Evolutionary conservation across 1,139 yeast genomes (phyloP).

Genomic region (Hansenula anomala): DNA sequence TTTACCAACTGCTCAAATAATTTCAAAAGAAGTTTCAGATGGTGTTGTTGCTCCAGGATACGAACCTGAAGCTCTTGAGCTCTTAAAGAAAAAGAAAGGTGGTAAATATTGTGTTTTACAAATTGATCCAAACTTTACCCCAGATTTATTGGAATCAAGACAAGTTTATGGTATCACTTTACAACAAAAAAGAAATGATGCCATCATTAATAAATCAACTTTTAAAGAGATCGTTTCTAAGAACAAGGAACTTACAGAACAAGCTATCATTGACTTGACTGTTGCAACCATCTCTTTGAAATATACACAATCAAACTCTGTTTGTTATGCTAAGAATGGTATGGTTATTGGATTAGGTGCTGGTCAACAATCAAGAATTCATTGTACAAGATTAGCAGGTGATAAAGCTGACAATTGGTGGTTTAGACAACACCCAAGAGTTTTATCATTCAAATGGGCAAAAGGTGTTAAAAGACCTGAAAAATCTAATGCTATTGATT

Average conservation of each 20-base stretch:
- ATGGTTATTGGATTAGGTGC: slow-evolving; percentile 99
- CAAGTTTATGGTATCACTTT: slow-evolving; percentile 94
- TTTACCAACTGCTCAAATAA: slow-evolving; percentile 92
- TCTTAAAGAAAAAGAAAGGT: slow-evolving; percentile 87
- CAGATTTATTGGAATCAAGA: slow-evolving; percentile 79
- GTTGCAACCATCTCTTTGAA: slow-evolving; percentile 96
- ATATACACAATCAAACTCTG: slow-evolving; percentile 97
- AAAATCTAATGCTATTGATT: slow-evolving; percentile 95
- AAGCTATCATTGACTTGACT: slow-evolving; percentile 87
- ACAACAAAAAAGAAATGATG: slow-evolving; percentile 97
- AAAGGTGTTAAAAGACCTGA: slow-evolving; percentile 98
- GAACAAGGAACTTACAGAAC: slow-evolving; percentile 84
- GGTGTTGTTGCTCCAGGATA: slow-evolving; percentile 99
- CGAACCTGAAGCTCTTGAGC: slow-evolving; percentile 85
- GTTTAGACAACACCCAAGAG: slow-evolving; percentile 97
- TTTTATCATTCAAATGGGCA: slow-evolving; percentile 91
- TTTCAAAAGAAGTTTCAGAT: slow-evolving; percentile 94
- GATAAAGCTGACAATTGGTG: slow-evolving; percentile 99
- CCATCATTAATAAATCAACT: slow-evolving; percentile 81
- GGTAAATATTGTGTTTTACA: slow-evolving; percentile 96
- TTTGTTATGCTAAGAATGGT: slow-evolving; percentile 96
- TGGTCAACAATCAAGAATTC: slow-evolving; percentile 98
- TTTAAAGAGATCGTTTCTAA: slow-evolving; percentile 89
- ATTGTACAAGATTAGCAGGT: slow-evolving; percentile 98
- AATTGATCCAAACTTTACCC: slow-evolving; percentile 90